Percentiles rank a stretch among this genome's conserved stretches.
Evolutionary conservation across 78 protist species (phyloP).

Genomic region (Planoprotostelium fungivorum): DNA sequence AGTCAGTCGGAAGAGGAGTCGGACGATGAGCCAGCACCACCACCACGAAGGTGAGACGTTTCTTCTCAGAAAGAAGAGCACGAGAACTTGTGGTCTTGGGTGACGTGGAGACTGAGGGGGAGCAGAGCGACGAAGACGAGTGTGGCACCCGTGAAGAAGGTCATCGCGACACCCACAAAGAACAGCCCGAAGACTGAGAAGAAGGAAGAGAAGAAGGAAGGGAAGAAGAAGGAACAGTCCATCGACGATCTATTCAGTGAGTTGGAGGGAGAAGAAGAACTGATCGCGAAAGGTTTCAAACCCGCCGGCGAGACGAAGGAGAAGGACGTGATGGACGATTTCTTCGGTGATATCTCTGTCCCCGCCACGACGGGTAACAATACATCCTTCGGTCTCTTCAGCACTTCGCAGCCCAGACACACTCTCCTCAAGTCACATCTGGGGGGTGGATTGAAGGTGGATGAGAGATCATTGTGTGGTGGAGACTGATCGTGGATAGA

Average conservation of each 20-base stretch:
- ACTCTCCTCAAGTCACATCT: neutral
- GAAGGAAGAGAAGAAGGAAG: neutral
- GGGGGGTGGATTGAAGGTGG: neutral
- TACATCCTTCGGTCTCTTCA: neutral
- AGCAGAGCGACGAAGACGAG: neutral
- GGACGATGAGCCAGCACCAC: neutral
- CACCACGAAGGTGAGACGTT: neutral
- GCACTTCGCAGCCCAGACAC: neutral
- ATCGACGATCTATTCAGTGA: neutral
- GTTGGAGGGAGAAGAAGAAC: neutral
- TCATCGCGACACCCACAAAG: neutral
- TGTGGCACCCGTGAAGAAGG: neutral
- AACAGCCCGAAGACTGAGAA: neutral
- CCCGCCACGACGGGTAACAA: neutral
- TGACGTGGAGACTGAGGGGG: too few species aligned
- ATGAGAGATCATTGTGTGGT: neutral
- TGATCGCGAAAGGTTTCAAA: neutral
- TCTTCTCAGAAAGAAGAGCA: neutral
- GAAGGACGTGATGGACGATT: neutral
- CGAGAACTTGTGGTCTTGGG: too few species aligned
- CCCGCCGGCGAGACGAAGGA: too few species aligned
- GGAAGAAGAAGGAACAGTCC: neutral
- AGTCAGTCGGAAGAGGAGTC: neutral
- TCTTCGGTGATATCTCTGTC: neutral
- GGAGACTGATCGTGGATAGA: neutral